phyloP scores from a whole-genome alignment of 352 stramenopile species.

The Globisporangium radiosum region DNA sequence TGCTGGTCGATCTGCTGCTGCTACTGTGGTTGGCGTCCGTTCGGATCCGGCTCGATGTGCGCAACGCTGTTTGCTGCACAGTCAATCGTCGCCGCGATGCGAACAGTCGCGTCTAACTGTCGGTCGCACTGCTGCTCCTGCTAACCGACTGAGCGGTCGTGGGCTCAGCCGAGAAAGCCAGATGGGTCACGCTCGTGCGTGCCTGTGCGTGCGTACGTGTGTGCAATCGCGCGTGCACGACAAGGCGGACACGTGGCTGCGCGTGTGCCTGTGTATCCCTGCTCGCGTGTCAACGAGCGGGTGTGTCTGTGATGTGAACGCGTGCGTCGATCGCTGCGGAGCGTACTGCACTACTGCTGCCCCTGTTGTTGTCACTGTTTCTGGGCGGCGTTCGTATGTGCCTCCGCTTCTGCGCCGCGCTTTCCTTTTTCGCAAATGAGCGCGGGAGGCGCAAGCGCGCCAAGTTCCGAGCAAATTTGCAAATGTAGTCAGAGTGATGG shows the following conservation, averaged over 20 bases:
- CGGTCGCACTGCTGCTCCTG: background rate
- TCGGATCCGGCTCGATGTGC: too few species aligned
- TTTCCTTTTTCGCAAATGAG: constrained; percentile 60
- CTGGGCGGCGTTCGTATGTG: background rate
- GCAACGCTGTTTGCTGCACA: background rate
- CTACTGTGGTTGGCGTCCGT: background rate
- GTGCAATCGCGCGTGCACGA: background rate
- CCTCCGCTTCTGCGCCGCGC: constrained; percentile 14
- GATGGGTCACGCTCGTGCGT: background rate
- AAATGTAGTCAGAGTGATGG: constrained; percentile 14
- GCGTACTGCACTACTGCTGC: too few species aligned
- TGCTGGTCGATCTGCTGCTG: constrained; percentile 11
- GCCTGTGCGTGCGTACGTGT: background rate
- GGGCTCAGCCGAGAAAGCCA: background rate
- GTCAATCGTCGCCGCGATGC: background rate
- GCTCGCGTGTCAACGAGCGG: background rate
- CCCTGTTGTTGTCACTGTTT: too few species aligned
- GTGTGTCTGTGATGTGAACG: background rate
- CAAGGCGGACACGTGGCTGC: background rate
- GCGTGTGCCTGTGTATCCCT: too few species aligned
- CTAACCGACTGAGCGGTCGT: background rate
- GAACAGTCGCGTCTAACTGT: background rate
- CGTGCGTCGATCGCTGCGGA: background rate
- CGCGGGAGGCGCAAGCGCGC: constrained; percentile 15
- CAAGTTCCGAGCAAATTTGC: constrained; percentile 11